Conservation (phyloP, 2,329 filamentous ascomycete species). For the Pyrenophora teres region DNA sequence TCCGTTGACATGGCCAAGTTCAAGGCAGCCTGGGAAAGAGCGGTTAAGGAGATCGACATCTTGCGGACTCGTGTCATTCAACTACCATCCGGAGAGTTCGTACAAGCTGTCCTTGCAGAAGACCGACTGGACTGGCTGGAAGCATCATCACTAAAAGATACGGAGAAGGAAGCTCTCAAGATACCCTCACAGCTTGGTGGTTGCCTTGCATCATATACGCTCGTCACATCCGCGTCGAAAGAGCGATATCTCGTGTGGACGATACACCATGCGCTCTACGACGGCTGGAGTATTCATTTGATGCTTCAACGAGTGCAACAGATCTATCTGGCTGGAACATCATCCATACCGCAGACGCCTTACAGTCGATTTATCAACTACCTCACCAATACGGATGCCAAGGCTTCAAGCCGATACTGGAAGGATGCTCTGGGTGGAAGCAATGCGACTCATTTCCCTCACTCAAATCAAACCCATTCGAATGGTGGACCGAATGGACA, state of each 20-base stretch:
- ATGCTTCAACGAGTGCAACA: constrained; percentile 40
- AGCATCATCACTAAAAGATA: constrained; percentile 22
- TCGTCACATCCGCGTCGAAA: constrained; percentile 23
- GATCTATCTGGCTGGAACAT: constrained; percentile 21
- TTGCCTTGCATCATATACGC: constrained; percentile 31
- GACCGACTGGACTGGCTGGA: constrained; percentile 36
- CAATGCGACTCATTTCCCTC: constrained; percentile 42
- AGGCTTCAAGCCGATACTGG: constrained; percentile 42
- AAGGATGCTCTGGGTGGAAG: constrained; percentile 29
- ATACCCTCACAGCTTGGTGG: constrained; percentile 33
- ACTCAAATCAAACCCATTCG: constrained; percentile 26
- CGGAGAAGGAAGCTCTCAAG: constrained; percentile 17
- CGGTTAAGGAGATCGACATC: constrained; percentile 53
- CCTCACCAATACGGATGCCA: constrained; percentile 25
- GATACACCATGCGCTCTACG: constrained; percentile 50
- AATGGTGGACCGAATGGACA: constrained; percentile 30
- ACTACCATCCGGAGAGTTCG: constrained; percentile 29
- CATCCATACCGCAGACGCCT: constrained; percentile 25
- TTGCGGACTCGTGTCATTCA: constrained; percentile 53
- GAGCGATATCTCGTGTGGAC: constrained; percentile 46
- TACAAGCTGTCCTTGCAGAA: constrained; percentile 37
- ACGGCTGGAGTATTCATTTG: constrained; percentile 45
- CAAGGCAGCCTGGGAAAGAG: constrained; percentile 54
- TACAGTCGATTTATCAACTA: constrained; percentile 45
- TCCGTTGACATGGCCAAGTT: constrained; percentile 50